A percentile compares a stretch with the other conserved stretches of the same genome.
Evolutionary conservation across 768 basidiomycete genomes (phyloP).

Genomic region (Amyloporia xantha): DNA sequence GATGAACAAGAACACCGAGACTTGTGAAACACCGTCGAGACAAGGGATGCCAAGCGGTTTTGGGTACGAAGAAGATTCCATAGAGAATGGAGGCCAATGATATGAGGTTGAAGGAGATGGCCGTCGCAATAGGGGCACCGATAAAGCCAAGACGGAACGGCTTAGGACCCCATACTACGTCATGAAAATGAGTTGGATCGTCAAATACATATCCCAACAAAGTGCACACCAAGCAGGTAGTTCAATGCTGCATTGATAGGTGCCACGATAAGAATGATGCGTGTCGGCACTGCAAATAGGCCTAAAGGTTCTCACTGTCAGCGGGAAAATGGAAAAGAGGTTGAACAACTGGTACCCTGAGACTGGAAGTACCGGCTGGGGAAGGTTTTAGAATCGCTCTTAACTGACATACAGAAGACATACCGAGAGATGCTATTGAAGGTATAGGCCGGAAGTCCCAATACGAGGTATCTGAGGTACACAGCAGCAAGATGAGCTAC

Average conservation of each 20-base stretch:
- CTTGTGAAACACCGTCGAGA: constrained; percentile 56
- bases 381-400: background rate
- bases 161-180: constrained; percentile 72
- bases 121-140: constrained; percentile 88
- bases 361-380: constrained; percentile 73
- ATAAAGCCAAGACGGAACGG: constrained; percentile 79
- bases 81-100: constrained; percentile 54
- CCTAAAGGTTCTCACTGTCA: constrained; percentile 33
- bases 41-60: constrained; percentile 80
- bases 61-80: constrained; percentile 53
- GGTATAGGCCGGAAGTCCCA: constrained; percentile 75
- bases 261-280: constrained; percentile 74
- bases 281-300: constrained; percentile 79
- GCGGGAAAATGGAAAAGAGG: background rate
- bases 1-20: constrained; percentile 59
- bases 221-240: constrained; percentile 64
- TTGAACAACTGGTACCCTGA: constrained; percentile 43
- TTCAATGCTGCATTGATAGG: constrained; percentile 83
- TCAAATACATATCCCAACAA: background rate
- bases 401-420: constrained; percentile 1
- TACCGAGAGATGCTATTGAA: constrained; percentile 51
- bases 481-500: constrained; percentile 70
- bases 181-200: background rate
- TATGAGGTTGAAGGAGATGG: constrained; percentile 85
- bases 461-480: constrained; percentile 69